These are phyloP conservation scores for Leccinum disarticulatum DNA, from an alignment of 768 basidiomycete species.

Conservation along the genomic window DNA sequence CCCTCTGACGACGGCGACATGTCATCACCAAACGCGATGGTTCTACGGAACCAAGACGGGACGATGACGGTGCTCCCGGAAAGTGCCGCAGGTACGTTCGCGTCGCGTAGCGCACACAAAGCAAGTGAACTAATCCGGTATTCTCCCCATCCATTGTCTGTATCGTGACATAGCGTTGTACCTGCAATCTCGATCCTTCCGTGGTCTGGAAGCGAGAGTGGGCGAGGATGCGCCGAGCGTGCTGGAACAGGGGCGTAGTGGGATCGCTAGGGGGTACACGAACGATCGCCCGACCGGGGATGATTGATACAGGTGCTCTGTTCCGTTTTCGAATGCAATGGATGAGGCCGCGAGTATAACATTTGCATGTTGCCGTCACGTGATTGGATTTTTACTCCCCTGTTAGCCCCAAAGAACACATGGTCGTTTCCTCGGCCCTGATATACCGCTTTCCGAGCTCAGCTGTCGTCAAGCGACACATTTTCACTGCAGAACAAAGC, in stretches of 20 bases:
- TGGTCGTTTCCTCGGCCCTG: neutral
- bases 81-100: conserved; percentile 64
- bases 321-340: too few species aligned
- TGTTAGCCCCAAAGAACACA: neutral
- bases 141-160: conserved; percentile 9
- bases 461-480: neutral
- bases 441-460: neutral
- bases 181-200: conserved; percentile 71
- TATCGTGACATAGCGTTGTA: conserved; percentile 55
- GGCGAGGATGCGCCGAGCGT: conserved; percentile 79
- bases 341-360: neutral
- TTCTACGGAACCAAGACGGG: conserved; percentile 63
- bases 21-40: conserved; percentile 42
- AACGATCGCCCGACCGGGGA: conserved; percentile 38
- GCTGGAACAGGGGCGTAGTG: conserved; percentile 86
- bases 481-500: neutral
- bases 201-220: conserved; percentile 74
- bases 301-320: neutral
- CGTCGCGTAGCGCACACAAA: conserved; percentile 16
- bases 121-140: conserved; percentile 1
- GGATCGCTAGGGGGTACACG: conserved; percentile 85
- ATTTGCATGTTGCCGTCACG: neutral
- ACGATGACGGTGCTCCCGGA: conserved; percentile 54
- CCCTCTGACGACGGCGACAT: conserved; percentile 17
- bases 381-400: neutral